Conservation (phyloP, 768 basidiomycete genomes). For the Megacollybia marginata region DNA sequence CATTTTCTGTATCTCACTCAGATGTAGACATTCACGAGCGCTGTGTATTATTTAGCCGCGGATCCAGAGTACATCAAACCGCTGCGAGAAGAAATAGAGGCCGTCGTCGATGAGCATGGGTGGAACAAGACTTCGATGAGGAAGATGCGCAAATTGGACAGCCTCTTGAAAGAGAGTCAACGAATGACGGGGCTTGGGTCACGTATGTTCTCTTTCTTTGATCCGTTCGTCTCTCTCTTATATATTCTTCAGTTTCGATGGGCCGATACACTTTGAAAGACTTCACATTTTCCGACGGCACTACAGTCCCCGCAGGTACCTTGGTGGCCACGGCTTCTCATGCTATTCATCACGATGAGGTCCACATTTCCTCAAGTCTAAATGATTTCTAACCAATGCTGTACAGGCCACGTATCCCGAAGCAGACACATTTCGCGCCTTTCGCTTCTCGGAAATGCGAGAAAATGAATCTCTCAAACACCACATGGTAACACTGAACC, state of each 20-base stretch:
- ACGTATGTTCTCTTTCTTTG: neutral
- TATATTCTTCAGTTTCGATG: slow-evolving; percentile 20
- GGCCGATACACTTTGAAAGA: slow-evolving; percentile 5
- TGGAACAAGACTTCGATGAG: neutral
- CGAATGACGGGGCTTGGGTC: neutral
- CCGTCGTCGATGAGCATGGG: neutral
- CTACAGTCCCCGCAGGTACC: slow-evolving; percentile 7
- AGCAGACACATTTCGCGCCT: neutral
- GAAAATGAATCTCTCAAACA: slow-evolving; percentile 3
- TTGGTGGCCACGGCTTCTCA: slow-evolving; percentile 3
- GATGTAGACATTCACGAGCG: neutral
- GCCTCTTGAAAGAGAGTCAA: neutral
- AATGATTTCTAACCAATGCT: no score
- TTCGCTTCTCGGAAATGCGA: slow-evolving; percentile 4
- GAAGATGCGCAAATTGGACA: neutral
- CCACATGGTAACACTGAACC: slow-evolving; percentile 3
- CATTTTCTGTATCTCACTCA: neutral
- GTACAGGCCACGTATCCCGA: slow-evolving; percentile 2
- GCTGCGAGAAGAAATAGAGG: neutral
- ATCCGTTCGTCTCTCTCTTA: neutral
- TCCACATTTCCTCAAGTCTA: neutral
- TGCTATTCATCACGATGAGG: slow-evolving; percentile 7
- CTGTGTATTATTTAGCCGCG: neutral
- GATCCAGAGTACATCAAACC: neutral
- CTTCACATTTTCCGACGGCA: slow-evolving; percentile 12